Evolutionary conservation across 2,329 filamentous ascomycete species (phyloP).

Genomic region (Pseudogymnoascus sp.): DNA sequence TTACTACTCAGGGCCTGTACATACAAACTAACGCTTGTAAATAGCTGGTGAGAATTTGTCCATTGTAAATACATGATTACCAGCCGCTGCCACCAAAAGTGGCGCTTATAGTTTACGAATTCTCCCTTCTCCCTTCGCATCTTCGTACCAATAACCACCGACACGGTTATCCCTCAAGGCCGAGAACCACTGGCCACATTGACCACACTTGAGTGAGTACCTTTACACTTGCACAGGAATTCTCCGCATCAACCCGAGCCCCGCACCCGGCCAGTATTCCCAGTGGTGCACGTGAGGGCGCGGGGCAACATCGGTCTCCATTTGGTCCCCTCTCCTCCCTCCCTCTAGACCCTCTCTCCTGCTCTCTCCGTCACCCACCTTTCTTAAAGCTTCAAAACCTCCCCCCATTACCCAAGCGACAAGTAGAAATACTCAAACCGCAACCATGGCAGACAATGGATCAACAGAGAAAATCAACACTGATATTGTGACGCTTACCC

Average conservation of each 20-base stretch:
- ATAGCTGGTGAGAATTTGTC: background rate
- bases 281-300: conserved; percentile 1
- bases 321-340: background rate
- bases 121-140: background rate
- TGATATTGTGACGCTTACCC: conserved; percentile 88
- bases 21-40: background rate
- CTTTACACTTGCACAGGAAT: background rate
- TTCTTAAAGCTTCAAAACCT: background rate
- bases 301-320: conserved; percentile 1
- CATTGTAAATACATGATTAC: conserved; percentile 1
- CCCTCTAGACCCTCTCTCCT: background rate
- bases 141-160: conserved; percentile 6
- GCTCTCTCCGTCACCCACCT: background rate
- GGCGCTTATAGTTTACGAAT: background rate
- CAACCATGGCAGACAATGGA: conserved; percentile 8
- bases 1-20: background rate
- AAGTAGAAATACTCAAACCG: conserved; percentile 8
- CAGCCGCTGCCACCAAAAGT: background rate
- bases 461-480: conserved; percentile 79
- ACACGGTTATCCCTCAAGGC: background rate
- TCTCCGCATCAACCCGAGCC: conserved; percentile 7
- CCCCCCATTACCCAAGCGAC: background rate
- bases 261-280: conserved; percentile 1
- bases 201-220: background rate
- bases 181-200: background rate